These are phyloP conservation scores for Calonectria naviculata DNA, from an alignment of 2,329 filamentous ascomycete species.

Conservation along the genomic window DNA sequence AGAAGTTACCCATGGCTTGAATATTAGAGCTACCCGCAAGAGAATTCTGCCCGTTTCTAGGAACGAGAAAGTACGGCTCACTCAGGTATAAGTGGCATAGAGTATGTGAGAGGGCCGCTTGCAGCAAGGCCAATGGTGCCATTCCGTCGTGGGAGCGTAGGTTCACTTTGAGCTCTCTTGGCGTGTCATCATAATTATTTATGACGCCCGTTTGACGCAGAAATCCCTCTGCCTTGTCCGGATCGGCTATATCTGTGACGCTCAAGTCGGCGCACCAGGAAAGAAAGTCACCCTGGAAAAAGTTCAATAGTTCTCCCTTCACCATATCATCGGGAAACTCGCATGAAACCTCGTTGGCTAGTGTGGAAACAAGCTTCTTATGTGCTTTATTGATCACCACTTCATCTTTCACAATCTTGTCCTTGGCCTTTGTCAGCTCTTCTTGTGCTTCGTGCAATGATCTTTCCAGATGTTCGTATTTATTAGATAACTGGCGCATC, in stretches of 20 bases:
- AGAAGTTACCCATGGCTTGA: not conserved
- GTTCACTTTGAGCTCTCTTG: not conserved
- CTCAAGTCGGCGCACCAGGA: slow-evolving; percentile 3
- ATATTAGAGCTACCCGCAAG: not conserved
- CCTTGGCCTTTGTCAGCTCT: not conserved
- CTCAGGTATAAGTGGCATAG: not conserved
- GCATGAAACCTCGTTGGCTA: not conserved
- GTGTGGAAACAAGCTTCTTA: not conserved
- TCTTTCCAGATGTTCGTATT: not conserved
- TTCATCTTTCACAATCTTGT: not conserved
- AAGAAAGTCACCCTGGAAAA: not conserved
- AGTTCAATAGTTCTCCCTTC: not conserved
- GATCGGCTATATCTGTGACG: not conserved
- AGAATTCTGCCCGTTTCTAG: not conserved
- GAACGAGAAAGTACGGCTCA: not conserved
- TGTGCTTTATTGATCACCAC: not conserved
- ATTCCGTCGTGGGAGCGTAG: not conserved
- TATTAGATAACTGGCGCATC: not conserved
- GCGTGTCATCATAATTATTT: not conserved
- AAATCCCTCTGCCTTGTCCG: not conserved
- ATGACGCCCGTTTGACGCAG: not conserved
- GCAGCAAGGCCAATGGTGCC: not conserved
- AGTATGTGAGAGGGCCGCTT: not conserved
- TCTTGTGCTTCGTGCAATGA: not conserved
- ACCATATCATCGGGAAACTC: slow-evolving; percentile 4